Evolutionary conservation across 495 filamentous ascomycete species (phyloP).

Genomic region (Astrothelium subdiscretum): DNA sequence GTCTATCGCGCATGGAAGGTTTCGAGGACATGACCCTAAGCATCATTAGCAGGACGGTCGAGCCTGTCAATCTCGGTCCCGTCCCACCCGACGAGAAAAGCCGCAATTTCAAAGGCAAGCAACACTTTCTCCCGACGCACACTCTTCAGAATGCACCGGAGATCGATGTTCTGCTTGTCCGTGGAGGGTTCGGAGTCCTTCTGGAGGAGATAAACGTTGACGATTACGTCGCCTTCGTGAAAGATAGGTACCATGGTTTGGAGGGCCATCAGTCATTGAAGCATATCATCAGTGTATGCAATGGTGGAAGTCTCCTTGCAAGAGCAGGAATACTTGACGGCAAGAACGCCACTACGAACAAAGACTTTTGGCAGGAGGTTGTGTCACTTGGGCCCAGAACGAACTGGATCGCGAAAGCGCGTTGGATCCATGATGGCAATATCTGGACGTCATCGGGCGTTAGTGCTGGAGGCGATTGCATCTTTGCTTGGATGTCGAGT

Average conservation of each 20-base stretch:
- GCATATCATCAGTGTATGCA: conserved; percentile 55
- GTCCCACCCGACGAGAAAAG: background rate
- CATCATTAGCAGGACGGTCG: conserved; percentile 42
- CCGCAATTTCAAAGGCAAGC: conserved; percentile 23
- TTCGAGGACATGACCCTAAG: conserved; percentile 29
- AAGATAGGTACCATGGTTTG: conserved; percentile 3
- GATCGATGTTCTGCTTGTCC: conserved; percentile 55
- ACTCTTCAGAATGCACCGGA: conserved; percentile 38
- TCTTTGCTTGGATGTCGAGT: conserved; percentile 38
- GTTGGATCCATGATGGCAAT: conserved; percentile 57
- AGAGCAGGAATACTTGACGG: conserved; percentile 48
- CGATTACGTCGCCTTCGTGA: conserved; percentile 9
- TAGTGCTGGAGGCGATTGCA: conserved; percentile 55
- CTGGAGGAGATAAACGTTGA: conserved; percentile 33
- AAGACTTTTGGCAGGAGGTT: conserved; percentile 29
- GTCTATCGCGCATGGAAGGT: conserved; percentile 30
- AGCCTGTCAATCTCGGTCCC: conserved; percentile 32
- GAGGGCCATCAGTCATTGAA: conserved; percentile 32
- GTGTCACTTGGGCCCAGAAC: conserved; percentile 34
- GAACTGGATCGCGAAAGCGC: conserved; percentile 47
- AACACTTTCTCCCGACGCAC: conserved; percentile 49
- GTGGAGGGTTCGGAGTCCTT: conserved; percentile 36
- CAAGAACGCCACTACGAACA: conserved; percentile 45
- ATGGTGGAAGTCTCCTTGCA: conserved; percentile 42
- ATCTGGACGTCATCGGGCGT: conserved; percentile 55